Percentiles rank a stretch among this genome's conserved stretches.
These are phyloP conservation scores for Massariosphaeria phaeospora DNA, from an alignment of 495 filamentous ascomycete species.

Conservation along the genomic window DNA sequence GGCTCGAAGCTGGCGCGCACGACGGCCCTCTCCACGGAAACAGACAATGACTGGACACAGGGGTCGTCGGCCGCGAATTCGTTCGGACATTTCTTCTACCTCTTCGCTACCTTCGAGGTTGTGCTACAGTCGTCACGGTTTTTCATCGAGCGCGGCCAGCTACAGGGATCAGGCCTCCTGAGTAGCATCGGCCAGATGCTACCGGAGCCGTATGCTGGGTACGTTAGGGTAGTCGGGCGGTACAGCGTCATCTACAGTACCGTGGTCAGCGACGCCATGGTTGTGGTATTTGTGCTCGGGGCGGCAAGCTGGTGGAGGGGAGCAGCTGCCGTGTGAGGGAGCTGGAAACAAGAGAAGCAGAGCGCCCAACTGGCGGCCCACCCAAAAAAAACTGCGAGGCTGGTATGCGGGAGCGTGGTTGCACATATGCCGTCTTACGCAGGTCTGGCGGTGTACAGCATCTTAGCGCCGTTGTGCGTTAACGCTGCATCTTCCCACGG, in stretches of 20 bases:
- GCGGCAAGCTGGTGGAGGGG: constrained; percentile 60
- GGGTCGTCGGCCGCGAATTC: constrained; percentile 23
- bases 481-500: too few species aligned
- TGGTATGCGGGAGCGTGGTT: too few species aligned
- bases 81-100: constrained; percentile 53
- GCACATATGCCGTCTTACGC: too few species aligned
- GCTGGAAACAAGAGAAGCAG: too few species aligned
- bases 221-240: constrained; percentile 55
- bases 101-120: constrained; percentile 77
- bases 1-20: constrained; percentile 39
- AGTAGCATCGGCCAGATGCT: constrained; percentile 54
- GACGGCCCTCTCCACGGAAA: constrained; percentile 42
- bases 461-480: too few species aligned
- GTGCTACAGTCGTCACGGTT: constrained; percentile 63
- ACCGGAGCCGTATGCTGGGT: constrained; percentile 53
- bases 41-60: constrained; percentile 26
- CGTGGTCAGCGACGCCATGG: constrained; percentile 59
- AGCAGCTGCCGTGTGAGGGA: constrained; percentile 2
- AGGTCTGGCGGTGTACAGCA: too few species aligned
- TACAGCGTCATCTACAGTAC: constrained; percentile 66
- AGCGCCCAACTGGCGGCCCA: too few species aligned
- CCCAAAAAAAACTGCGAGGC: too few species aligned
- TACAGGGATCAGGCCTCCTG: constrained; percentile 49
- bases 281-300: constrained; percentile 74
- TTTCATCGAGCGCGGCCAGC: constrained; percentile 54